phyloP scores from a whole-genome alignment of 371 early-diverging fungal genomes.

The Batkoa obscura region DNA sequence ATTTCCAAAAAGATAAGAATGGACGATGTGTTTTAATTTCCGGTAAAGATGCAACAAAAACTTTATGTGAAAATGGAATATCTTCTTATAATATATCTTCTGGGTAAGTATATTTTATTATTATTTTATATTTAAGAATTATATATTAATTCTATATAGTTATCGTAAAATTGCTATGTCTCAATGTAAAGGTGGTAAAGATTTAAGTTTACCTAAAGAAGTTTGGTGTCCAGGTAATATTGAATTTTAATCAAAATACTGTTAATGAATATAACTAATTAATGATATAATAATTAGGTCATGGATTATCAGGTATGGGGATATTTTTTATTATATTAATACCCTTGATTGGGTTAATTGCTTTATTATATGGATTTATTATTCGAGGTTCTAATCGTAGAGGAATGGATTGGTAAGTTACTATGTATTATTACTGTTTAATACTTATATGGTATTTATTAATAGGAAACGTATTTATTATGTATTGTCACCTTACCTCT shows the following conservation, averaged over 20 bases:
- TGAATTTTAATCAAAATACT: background rate
- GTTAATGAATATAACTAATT: too few relatives aligned
- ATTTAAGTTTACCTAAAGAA: background rate
- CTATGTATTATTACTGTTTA: background rate
- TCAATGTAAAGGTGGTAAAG: background rate
- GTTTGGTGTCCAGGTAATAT: slow-evolving; percentile 3
- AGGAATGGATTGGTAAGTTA: background rate
- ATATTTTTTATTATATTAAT: background rate
- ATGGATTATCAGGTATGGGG: background rate
- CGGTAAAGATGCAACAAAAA: slow-evolving; percentile 15
- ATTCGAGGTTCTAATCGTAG: background rate
- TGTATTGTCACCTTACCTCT: background rate
- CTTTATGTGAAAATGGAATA: background rate
- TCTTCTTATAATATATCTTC: background rate
- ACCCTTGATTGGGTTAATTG: background rate
- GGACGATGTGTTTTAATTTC: slow-evolving; percentile 41
- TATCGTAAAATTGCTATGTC: slow-evolving; percentile 1
- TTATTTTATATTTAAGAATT: background rate
- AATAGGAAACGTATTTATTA: background rate
- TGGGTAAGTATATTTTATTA: background rate
- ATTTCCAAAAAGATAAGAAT: slow-evolving; percentile 37
- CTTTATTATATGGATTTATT: background rate
- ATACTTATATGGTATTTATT: background rate
- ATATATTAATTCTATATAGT: background rate
- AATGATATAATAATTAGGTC: background rate